Evolutionary conservation across 176 grass and related monocot species (phyloP).

Genomic region (Rhipidocladum racemiflorum): DNA sequence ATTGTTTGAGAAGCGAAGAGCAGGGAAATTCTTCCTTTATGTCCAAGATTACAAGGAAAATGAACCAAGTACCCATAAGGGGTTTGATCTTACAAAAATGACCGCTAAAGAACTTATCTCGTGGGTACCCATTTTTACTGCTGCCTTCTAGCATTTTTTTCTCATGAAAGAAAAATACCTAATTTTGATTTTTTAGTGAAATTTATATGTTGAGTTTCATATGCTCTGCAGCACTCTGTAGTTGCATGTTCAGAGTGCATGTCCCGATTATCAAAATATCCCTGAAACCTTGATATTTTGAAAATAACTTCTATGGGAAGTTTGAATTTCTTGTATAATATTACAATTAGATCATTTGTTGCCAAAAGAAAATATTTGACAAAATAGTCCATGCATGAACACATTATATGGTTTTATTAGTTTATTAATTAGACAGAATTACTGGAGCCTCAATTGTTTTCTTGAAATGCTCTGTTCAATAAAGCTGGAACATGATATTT

Average conservation of each 20-base stretch:
- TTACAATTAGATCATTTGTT: neutral
- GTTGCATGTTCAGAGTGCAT: neutral
- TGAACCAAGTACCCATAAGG: slow-evolving; percentile 85
- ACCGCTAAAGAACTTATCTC: slow-evolving; percentile 78
- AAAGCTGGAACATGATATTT: neutral
- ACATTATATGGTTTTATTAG: neutral
- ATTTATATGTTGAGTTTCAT: neutral
- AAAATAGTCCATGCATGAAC: neutral
- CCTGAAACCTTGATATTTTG: neutral
- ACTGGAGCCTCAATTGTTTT: neutral
- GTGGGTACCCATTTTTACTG: slow-evolving; percentile 48
- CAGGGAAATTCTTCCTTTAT: slow-evolving; percentile 88
- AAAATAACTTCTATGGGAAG: neutral
- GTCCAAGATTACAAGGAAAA: slow-evolving; percentile 85
- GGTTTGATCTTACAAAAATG: slow-evolving; percentile 63
- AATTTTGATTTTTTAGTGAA: neutral
- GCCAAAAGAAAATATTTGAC: neutral
- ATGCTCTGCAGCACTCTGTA: neutral
- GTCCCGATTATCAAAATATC: neutral
- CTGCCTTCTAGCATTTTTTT: neutral
- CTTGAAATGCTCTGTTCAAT: neutral
- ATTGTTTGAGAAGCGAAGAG: slow-evolving; percentile 89
- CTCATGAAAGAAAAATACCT: neutral
- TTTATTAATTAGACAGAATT: neutral
- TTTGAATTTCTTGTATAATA: neutral